Conservation (phyloP, 192 early-diverging fungal species). For the Linnemannia hyalina region DNA sequence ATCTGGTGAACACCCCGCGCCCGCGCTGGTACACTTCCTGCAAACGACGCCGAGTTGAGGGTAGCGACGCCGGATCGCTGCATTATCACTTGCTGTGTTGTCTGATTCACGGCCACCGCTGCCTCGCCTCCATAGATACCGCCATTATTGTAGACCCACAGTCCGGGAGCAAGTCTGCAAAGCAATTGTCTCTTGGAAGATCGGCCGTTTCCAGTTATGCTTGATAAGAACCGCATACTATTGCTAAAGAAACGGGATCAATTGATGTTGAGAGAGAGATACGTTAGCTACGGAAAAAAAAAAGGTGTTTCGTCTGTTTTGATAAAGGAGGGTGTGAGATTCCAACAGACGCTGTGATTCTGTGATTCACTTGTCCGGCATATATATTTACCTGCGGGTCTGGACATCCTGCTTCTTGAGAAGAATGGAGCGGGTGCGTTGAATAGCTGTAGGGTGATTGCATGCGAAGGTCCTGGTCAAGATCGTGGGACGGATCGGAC, state of each 20-base stretch:
- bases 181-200: constrained; percentile 37
- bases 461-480: constrained; percentile 2
- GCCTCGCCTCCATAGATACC: constrained; percentile 47
- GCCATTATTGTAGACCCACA: constrained; percentile 54
- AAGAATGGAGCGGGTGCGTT: constrained; percentile 31
- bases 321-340: not conserved
- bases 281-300: not conserved
- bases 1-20: constrained; percentile 25
- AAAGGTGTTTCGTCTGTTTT: too few species aligned
- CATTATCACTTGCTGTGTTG: constrained; percentile 52
- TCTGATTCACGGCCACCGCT: constrained; percentile 51
- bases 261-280: too few species aligned
- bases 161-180: constrained; percentile 43
- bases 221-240: constrained; percentile 26
- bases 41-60: constrained; percentile 11
- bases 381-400: constrained; percentile 14
- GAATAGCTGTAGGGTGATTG: constrained; percentile 6
- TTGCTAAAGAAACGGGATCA: not conserved
- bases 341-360: not conserved
- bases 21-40: not conserved
- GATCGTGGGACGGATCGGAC: constrained; percentile 31
- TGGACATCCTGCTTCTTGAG: constrained; percentile 9
- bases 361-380: not conserved
- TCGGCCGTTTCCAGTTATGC: constrained; percentile 15
- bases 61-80: constrained; percentile 30